Evolutionary conservation across 768 basidiomycete genomes (phyloP).

Genomic region (Lactarius akahatsu): DNA sequence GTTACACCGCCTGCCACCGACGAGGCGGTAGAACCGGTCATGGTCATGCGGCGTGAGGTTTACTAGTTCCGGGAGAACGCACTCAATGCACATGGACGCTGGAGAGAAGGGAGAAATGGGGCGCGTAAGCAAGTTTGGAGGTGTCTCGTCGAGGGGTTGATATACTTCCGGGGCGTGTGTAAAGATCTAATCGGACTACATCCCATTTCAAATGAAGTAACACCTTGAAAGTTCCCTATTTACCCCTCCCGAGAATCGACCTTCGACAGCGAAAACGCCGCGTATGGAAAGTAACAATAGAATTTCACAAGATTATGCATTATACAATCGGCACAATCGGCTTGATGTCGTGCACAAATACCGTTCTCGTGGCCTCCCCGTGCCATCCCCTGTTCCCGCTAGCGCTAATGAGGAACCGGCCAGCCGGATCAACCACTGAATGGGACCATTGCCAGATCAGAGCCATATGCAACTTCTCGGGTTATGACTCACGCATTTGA

Average conservation of each 20-base stretch:
- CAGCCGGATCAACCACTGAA: conserved; percentile 82
- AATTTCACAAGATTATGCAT: conserved; percentile 16
- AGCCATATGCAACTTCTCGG: conserved; percentile 28
- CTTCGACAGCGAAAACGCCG: conserved; percentile 25
- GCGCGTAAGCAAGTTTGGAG: conserved; percentile 1
- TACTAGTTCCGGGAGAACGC: conserved; percentile 40
- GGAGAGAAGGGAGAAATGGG: conserved; percentile 10
- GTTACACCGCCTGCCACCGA: conserved; percentile 56
- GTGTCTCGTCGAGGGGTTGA: conserved; percentile 17
- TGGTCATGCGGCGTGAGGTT: conserved; percentile 42
- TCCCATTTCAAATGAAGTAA: conserved; percentile 26
- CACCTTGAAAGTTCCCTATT: conserved; percentile 16
- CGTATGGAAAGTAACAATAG: conserved; percentile 16
- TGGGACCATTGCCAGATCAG: conserved; percentile 8
- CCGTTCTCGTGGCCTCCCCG: conserved; percentile 85
- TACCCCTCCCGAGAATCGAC: conserved; percentile 17
- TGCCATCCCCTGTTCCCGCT: conserved; percentile 95
- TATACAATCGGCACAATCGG: conserved; percentile 19
- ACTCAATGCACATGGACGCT: conserved; percentile 37
- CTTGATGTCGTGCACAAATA: conserved; percentile 89
- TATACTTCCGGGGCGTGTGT: conserved; percentile 27
- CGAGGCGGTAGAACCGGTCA: conserved; percentile 51
- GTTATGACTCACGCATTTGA: conserved; percentile 72
- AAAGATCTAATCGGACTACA: conserved; percentile 22
- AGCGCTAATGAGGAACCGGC: conserved; percentile 83